These are phyloP conservation scores for Choricystis sp. DNA, from an alignment of 139 green algal genomes.

Conservation along the genomic window DNA sequence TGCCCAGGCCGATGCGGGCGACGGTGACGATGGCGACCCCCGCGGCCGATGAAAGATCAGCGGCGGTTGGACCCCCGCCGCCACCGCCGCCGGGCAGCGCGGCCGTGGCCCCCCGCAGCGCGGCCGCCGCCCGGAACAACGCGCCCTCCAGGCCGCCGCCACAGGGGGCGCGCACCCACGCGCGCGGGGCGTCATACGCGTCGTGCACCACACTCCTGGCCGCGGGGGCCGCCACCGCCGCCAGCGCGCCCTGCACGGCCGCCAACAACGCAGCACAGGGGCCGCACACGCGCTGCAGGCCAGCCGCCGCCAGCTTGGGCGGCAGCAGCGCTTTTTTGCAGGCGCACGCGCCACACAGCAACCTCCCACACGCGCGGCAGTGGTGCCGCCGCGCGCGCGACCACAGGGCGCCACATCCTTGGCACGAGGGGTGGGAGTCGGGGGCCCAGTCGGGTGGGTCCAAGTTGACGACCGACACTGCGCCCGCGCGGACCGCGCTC, in stretches of 20 bases:
- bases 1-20: constrained; percentile 31
- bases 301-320: constrained; percentile 40
- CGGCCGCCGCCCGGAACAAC: constrained; percentile 35
- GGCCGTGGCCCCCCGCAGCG: not conserved
- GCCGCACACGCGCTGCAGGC: constrained; percentile 49
- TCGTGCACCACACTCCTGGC: constrained; percentile 51
- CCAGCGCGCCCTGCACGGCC: constrained; percentile 50
- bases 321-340: constrained; percentile 45
- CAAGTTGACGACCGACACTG: constrained; percentile 31
- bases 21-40: constrained; percentile 32
- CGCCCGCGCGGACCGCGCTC: constrained; percentile 5
- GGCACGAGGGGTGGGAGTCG: constrained; percentile 32
- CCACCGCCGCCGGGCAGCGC: not conserved
- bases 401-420: constrained; percentile 23
- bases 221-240: constrained; percentile 19
- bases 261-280: constrained; percentile 38
- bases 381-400: constrained; percentile 51
- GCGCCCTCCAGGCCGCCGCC: constrained; percentile 31
- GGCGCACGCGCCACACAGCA: constrained; percentile 58
- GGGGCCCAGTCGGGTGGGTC: constrained; percentile 56
- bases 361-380: constrained; percentile 49
- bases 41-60: constrained; percentile 22
- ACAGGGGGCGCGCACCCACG: constrained; percentile 51
- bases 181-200: constrained; percentile 40
- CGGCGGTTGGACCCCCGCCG: constrained; percentile 27